These are phyloP conservation scores for Mycosphaerella arachidis DNA, from an alignment of 2,329 filamentous ascomycete genomes.

Conservation along the genomic window DNA sequence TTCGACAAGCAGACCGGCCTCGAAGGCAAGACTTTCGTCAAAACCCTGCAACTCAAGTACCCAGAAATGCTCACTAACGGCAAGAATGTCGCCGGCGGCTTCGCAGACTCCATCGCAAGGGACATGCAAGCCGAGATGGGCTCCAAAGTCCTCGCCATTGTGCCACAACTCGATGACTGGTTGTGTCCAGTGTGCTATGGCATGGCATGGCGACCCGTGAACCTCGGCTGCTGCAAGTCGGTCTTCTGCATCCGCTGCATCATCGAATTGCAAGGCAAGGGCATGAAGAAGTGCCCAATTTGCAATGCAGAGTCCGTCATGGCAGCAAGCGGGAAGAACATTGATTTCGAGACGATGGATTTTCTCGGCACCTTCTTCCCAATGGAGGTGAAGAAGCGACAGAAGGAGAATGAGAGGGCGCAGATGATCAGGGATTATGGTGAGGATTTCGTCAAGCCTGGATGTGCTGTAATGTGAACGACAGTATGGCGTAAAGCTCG, in stretches of 20 bases:
- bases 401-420: slow-evolving; percentile 67
- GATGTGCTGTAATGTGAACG: slow-evolving; percentile 31
- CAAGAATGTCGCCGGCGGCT: slow-evolving; percentile 57
- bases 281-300: slow-evolving; percentile 66
- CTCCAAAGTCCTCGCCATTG: slow-evolving; percentile 64
- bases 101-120: slow-evolving; percentile 65
- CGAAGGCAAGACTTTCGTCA: slow-evolving; percentile 42
- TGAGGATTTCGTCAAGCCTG: slow-evolving; percentile 32
- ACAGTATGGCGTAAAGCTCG: background rate
- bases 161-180: slow-evolving; percentile 82
- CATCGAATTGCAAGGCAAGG: slow-evolving; percentile 69
- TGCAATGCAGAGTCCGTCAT: slow-evolving; percentile 70
- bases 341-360: slow-evolving; percentile 63
- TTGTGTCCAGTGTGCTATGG: slow-evolving; percentile 74
- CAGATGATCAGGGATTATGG: slow-evolving; percentile 51
- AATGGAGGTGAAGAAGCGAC: slow-evolving; percentile 60
- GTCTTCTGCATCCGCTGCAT: slow-evolving; percentile 81
- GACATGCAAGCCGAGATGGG: slow-evolving; percentile 72
- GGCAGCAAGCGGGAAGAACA: slow-evolving; percentile 61
- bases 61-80: slow-evolving; percentile 34
- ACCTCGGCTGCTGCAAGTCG: slow-evolving; percentile 64
- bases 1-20: slow-evolving; percentile 83
- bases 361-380: slow-evolving; percentile 75
- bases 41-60: slow-evolving; percentile 24
- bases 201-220: slow-evolving; percentile 77